Evolutionary conservation across 768 basidiomycete species (phyloP).

Genomic region (Pleurotus tuoliensis): DNA sequence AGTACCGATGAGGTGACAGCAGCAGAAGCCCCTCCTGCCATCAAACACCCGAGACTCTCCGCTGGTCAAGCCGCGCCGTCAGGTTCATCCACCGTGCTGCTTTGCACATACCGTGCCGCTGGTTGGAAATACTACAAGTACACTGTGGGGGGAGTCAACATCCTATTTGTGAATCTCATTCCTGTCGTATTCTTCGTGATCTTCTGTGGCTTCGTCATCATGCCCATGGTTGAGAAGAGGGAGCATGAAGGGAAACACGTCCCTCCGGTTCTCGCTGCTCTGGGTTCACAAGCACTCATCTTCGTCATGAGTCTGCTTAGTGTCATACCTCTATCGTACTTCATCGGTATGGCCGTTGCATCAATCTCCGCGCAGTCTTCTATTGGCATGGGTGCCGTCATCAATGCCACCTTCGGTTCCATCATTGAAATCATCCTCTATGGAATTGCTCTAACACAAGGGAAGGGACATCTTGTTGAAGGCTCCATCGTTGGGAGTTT

Average conservation of each 20-base stretch:
- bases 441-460: conserved; percentile 80
- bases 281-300: conserved; percentile 74
- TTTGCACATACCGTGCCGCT: conserved; percentile 91
- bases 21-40: conserved; percentile 37
- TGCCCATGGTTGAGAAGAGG: conserved; percentile 62
- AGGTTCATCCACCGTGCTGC: conserved; percentile 75
- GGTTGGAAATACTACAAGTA: conserved; percentile 98
- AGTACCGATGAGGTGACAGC: conserved; percentile 19
- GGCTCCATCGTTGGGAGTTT: conserved; percentile 95
- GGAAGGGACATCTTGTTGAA: conserved; percentile 92
- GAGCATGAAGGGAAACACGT: conserved; percentile 52
- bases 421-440: conserved; percentile 97
- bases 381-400: conserved; percentile 99
- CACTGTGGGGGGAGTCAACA: conserved; percentile 97
- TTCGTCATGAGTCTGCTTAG: conserved; percentile 83
- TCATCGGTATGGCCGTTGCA: conserved; percentile 99
- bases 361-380: conserved; percentile 98
- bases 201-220: conserved; percentile 83
- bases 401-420: conserved; percentile 99
- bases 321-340: conserved; percentile 96
- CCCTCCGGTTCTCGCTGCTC: conserved; percentile 59
- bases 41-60: conserved; percentile 71
- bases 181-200: conserved; percentile 95
- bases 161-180: conserved; percentile 93
- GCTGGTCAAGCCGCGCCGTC: conserved; percentile 89